Base-by-base conservation (phyloP, 2,329 filamentous ascomycete species). In the Penicillium sp. region DNA sequence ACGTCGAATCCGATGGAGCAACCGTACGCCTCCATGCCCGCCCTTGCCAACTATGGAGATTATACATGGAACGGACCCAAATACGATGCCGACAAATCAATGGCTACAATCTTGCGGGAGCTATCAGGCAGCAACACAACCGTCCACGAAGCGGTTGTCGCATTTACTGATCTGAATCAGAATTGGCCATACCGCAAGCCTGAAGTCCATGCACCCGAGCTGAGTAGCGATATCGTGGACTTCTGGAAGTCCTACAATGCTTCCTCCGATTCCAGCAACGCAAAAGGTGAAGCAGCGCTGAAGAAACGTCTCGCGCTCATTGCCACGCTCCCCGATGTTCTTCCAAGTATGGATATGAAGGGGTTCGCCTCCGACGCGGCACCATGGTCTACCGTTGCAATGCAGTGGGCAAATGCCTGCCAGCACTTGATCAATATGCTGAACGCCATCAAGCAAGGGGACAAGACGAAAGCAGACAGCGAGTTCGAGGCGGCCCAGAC, bases 1-100 rank as follows among this genome's bases (percentile, higher is more conserved):
- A 65, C 61, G 21, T 59, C 61, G 2, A 65, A 65, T 36, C 59
- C 61, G 0, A 62, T 65, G 61, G 50, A 51, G 6, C 45, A 65
- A 29, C 33, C 62, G 0, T 65, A 63, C 43, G 59, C 60, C 26
- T 62, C 60, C 23, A 59, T 63, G 54, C 58, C 56, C 23, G 28
- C 59, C 1, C 59, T 63, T 7, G 49, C 56, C 28, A 63, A 63
- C 43, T 63, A 60, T 14, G 60, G 43, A 10, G 59, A 63, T 44
- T 63, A 63, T 37, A 61, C 54, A n/a, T 63, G 60, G 60, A 63
- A 63, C 24, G 54, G 42, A 5, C 56, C 56, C 3, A 59, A 54
- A 23, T 63, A 63, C 39, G 37, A 60, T 37, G 53, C 60, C 3
- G 33, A 48, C n/a, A 34, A 51, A 19, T 63, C 60, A 2, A 59